Evolutionary conservation across 192 early-diverging fungal species (phyloP).

Genomic region (Gigaspora rosea): DNA sequence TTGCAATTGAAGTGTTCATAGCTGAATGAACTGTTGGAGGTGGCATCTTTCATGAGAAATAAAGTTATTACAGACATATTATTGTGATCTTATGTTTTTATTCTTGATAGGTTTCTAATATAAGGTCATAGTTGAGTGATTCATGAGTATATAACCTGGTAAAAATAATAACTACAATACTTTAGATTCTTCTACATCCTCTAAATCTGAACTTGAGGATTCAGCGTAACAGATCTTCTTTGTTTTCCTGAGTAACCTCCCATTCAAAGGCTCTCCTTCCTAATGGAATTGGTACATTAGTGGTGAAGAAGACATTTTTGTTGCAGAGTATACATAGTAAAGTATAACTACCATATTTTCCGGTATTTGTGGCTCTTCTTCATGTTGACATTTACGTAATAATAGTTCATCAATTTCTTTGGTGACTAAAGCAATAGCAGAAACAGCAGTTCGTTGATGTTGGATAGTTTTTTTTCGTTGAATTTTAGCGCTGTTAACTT

Average conservation of each 20-base stretch:
- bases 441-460: slow-evolving; percentile 6
- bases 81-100: background rate
- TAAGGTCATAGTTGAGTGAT: no score
- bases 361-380: slow-evolving; percentile 11
- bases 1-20: background rate
- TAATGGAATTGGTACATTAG: slow-evolving; percentile 25
- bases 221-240: slow-evolving; percentile 23
- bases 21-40: background rate
- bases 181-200: background rate
- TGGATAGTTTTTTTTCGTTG: slow-evolving; percentile 26
- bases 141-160: no score
- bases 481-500: slow-evolving; percentile 26
- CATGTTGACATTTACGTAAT: slow-evolving; percentile 15
- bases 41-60: background rate
- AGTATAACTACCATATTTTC: slow-evolving; percentile 26
- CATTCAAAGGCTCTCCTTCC: slow-evolving; percentile 28
- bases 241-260: slow-evolving; percentile 19
- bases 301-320: slow-evolving; percentile 26
- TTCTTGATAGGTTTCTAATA: no score
- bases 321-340: slow-evolving; percentile 23
- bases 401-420: slow-evolving; percentile 17
- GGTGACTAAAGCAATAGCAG: slow-evolving; percentile 29
- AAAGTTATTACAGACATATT: no score
- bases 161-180: background rate
- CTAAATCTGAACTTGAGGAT: slow-evolving; percentile 21